phyloP scores from a whole-genome alignment of 2,329 filamentous ascomycete genomes.

The Calonectria naviculata region DNA sequence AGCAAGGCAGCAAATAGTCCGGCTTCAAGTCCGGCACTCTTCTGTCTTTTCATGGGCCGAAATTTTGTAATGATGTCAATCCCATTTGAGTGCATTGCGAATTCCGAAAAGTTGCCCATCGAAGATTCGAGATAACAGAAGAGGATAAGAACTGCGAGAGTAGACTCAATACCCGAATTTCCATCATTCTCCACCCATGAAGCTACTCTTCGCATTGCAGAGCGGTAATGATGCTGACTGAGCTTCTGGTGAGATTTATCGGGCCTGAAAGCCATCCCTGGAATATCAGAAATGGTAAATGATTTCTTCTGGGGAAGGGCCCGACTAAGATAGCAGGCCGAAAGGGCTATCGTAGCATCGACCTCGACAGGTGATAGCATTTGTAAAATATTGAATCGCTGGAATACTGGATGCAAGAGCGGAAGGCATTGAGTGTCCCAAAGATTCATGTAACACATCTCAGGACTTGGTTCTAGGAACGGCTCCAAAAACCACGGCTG shows the following conservation, averaged over 20 bases:
- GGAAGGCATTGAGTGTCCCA: constrained; percentile 22
- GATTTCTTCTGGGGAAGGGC: constrained; percentile 10
- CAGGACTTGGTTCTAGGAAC: neutral
- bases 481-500: neutral
- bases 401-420: constrained; percentile 12
- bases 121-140: constrained; percentile 38
- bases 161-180: neutral
- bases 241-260: constrained; percentile 2
- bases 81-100: constrained; percentile 25
- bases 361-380: neutral
- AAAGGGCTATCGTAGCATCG: constrained; percentile 17
- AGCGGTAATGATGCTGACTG: constrained; percentile 20
- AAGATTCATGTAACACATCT: constrained; percentile 9
- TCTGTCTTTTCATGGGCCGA: neutral
- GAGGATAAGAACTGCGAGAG: constrained; percentile 26
- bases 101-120: constrained; percentile 36
- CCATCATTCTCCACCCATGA: neutral
- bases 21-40: neutral
- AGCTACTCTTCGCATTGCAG: constrained; percentile 6
- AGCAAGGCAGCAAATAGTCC: constrained; percentile 29
- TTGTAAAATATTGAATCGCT: neutral
- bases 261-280: constrained; percentile 2
- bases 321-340: constrained; percentile 22
- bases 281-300: neutral
- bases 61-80: neutral